Percentiles rank a stretch among this genome's conserved stretches.
phyloP scores from a whole-genome alignment of 2,329 filamentous ascomycete genomes.

The Epichloe aotearoae region DNA sequence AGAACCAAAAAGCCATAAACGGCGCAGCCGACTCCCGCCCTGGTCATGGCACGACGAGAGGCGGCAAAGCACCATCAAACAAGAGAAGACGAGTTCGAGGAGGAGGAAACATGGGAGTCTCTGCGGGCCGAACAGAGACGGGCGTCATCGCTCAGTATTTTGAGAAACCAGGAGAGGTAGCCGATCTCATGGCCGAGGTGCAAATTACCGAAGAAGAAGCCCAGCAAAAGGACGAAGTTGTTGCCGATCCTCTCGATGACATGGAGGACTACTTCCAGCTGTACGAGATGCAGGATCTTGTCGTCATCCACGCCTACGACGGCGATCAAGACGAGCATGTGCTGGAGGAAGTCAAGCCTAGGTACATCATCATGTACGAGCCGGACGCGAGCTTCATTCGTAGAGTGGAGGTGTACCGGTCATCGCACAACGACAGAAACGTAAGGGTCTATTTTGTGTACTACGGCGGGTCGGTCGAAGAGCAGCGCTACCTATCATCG shows the following conservation, averaged over 20 bases:
- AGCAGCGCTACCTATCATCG: constrained; percentile 79
- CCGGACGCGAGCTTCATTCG: constrained; percentile 90
- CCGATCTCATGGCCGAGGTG: constrained; percentile 69
- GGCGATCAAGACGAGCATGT: constrained; percentile 93
- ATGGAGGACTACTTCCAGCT: constrained; percentile 89
- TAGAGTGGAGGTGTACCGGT: constrained; percentile 87
- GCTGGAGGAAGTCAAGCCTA: constrained; percentile 84
- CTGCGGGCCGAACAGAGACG: constrained; percentile 51
- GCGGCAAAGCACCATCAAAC: constrained; percentile 56
- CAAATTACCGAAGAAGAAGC: constrained; percentile 67
- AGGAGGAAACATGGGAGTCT: constrained; percentile 48
- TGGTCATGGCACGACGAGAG: constrained; percentile 33
- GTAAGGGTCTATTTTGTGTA: constrained; percentile 95
- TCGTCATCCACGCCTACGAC: constrained; percentile 86
- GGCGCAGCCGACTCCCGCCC: constrained; percentile 46
- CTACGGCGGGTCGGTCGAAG: constrained; percentile 88
- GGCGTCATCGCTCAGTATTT: constrained; percentile 66
- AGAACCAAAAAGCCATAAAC: constrained; percentile 65
- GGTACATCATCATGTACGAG: constrained; percentile 98
- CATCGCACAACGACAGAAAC: constrained; percentile 78
- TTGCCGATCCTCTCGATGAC: constrained; percentile 66
- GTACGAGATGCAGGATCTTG: constrained; percentile 79
- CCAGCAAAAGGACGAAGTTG: constrained; percentile 61
- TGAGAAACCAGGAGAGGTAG: constrained; percentile 72
- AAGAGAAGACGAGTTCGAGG: constrained; percentile 79